phyloP scores from a whole-genome alignment of 176 grass and related monocot species.

The Alloteropsis semialata region DNA sequence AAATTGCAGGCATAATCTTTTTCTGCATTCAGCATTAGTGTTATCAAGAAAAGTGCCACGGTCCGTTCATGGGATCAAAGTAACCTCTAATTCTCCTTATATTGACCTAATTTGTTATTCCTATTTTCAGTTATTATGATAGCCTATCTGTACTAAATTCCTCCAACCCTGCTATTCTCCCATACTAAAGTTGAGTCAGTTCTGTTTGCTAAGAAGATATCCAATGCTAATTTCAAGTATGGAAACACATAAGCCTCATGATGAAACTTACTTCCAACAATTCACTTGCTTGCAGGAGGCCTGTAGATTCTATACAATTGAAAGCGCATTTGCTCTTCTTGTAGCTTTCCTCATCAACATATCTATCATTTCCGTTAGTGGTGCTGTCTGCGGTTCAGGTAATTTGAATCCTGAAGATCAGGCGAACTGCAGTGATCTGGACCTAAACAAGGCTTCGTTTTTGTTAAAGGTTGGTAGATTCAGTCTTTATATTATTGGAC shows the following conservation, averaged over 20 bases:
- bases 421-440: slow-evolving; percentile 73
- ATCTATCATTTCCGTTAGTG: slow-evolving; percentile 94
- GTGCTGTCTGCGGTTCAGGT: slow-evolving; percentile 79
- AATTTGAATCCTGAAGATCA: slow-evolving; percentile 71
- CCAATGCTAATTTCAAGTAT: not conserved
- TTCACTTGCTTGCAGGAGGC: slow-evolving; percentile 74
- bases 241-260: not conserved
- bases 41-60: slow-evolving; percentile 94
- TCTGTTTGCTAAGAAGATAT: not conserved
- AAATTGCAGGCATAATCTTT: slow-evolving; percentile 89
- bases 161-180: not conserved
- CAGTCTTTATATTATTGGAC: not conserved
- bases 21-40: slow-evolving; percentile 96
- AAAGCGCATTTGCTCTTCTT: slow-evolving; percentile 94
- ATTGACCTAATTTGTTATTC: not conserved
- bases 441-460: slow-evolving; percentile 99
- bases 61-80: slow-evolving; percentile 86
- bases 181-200: not conserved
- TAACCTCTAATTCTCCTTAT: slow-evolving; percentile 30
- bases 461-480: slow-evolving; percentile 68
- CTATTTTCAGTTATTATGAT: not conserved
- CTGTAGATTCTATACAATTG: slow-evolving; percentile 87
- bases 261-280: slow-evolving; percentile 13
- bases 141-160: not conserved
- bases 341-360: slow-evolving; percentile 97